These are phyloP conservation scores for Pythium myriotylum DNA, from an alignment of 352 stramenopile genomes.

Conservation along the genomic window DNA sequence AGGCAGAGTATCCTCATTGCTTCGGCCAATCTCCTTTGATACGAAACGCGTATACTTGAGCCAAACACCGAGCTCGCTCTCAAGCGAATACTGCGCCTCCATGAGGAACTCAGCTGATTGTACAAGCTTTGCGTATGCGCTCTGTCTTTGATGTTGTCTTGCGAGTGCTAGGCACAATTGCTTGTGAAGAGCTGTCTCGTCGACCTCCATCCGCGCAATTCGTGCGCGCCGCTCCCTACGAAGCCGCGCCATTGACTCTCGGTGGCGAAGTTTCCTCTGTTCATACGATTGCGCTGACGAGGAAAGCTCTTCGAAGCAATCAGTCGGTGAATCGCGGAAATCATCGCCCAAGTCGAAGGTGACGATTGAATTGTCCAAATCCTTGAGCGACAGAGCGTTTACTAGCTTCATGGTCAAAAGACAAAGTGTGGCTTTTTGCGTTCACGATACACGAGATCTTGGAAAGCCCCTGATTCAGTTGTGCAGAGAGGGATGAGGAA, in stretches of 20 bases:
- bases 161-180: background rate
- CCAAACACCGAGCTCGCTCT: conserved; percentile 3
- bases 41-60: background rate
- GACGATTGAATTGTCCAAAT: background rate
- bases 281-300: background rate
- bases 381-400: background rate
- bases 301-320: too few relatives aligned
- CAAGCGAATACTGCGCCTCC: conserved; percentile 5
- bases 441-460: too few relatives aligned
- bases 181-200: background rate
- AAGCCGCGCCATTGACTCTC: conserved; percentile 4
- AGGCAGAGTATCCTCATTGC: background rate
- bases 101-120: conserved; percentile 1
- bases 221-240: background rate
- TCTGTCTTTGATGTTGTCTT: background rate
- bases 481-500: too few relatives aligned
- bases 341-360: background rate
- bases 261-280: background rate
- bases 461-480: too few relatives aligned
- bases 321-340: background rate
- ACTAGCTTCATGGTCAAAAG: too few relatives aligned
- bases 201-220: conserved; percentile 1
- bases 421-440: too few relatives aligned
- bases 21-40: background rate
- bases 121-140: conserved; percentile 8